Evolutionary conservation across 805 yeast genomes (phyloP), one percentile per base, ranked within the genome.

Genomic region (Lachancea sp.): DNA sequence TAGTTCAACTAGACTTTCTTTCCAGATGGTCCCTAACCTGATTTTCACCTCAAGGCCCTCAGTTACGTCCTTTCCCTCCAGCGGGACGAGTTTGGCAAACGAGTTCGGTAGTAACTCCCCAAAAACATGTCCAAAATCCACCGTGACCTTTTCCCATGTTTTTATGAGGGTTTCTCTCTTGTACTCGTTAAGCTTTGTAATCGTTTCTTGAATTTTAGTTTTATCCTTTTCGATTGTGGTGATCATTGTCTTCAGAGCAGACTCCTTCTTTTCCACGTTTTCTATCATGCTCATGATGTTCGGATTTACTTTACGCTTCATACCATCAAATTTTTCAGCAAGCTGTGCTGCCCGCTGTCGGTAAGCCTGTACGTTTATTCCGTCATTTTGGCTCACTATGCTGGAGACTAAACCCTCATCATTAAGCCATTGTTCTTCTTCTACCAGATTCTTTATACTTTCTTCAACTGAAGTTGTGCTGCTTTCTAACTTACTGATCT

Each of bases 281-380:
- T 89, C 96, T 50, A 88, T 86, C 85, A 85, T 85, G 56, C 81
- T 81, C 95, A 85, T 85, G 50, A 88, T 87, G 57, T 89, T 85
- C 2, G 83, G 74, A 55, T 89, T 88, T 15, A 90, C 95, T 51
- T 82, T 86, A 45, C 88, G 74, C 65, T 77, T 83, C 85, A 91
- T 79, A 3, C 77, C 77, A 44, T 78, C 74, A 56, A 80, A 78
- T 49, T 79, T 73, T 27, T 41, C 83, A 16, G 73, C 68, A 51
- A 87, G 72, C 38, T 75, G 72, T 11, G 66, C 65, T 34, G 81
- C 74, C 50, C 82, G 76, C 18, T 73, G 75, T 50, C 79, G 77
- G 53, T 82, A 75, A 48, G 82, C 82, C 8, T 73, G 77, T 17
- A 87, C 60, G 54, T 87, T 77, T 38, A 82, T 73, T 50, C 78